Percentiles rank a stretch among this genome's conserved stretches.
Evolutionary conservation across 176 grass and related monocot genomes (phyloP).

Genomic region (Rhynchospora tenuis): DNA sequence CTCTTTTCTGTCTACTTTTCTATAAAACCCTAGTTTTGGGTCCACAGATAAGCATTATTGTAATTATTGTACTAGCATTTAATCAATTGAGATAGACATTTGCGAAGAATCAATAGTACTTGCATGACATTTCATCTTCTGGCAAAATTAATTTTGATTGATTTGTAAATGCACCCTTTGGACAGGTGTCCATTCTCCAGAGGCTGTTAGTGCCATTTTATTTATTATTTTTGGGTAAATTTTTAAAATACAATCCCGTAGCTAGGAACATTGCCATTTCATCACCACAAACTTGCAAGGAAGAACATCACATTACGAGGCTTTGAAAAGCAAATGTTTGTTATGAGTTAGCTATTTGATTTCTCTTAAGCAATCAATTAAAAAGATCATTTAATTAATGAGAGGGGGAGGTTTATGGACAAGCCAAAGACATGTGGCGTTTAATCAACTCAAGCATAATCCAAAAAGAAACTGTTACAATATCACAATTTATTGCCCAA

Average conservation of each 20-base stretch:
- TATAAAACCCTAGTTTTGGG: background rate
- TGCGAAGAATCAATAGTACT: background rate
- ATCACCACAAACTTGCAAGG: background rate
- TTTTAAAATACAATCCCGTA: too few species aligned
- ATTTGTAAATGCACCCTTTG: background rate
- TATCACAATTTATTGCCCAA: background rate
- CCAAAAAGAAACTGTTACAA: background rate
- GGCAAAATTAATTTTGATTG: background rate
- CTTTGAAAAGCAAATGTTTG: background rate
- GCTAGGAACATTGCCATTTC: too few species aligned
- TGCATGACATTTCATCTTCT: conserved; percentile 9
- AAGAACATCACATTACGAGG: background rate
- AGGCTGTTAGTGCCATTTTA: background rate
- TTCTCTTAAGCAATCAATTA: background rate
- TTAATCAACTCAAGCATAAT: background rate
- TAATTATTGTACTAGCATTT: conserved; percentile 16
- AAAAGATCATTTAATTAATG: background rate
- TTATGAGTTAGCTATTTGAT: background rate
- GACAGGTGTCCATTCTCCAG: background rate
- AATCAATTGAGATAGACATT: background rate
- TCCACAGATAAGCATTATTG: conserved; percentile 15
- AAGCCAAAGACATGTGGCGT: conserved; percentile 3
- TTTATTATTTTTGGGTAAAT: too few species aligned
- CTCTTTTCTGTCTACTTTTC: background rate
- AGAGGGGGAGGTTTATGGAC: background rate